Base-by-base conservation (phyloP, 441 rosid species). In the Rhodomyrtus psidioides region DNA sequence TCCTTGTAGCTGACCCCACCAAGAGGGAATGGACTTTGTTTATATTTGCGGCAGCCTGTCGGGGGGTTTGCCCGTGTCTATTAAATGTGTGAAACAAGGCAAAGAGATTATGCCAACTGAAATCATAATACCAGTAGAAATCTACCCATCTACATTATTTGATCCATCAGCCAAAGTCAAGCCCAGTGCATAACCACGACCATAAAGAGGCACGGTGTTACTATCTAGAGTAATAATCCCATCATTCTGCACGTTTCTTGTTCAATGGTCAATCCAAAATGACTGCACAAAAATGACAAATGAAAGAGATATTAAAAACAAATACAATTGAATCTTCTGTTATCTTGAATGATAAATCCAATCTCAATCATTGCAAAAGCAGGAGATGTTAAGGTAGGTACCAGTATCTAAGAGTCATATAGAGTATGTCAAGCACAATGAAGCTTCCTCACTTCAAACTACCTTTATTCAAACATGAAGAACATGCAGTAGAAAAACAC, bases 121-220 rank as follows among this genome's bases (percentile, higher is more conserved):
- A 46, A 85, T 55, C 8, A 56, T 54, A 82, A 81, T 44, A 86
- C 34, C 56, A 54, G 44, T 8, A 82, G 58, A 82, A 53, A 86
- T 81, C 89, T 94, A 96, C 99, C 97, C 93, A 89, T 95, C 98
- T 74, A 87, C 82, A 92, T 94, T 96, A 90, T 86, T 92, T 81
- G 93, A 88, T 85, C 92, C 96, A 93, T 88, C 91, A 26, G 91
- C 90, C 86, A 94, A 91, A 86, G 94, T 94, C 94, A 98, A 94
- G 85, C 99, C 98, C 86, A 95, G 85, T 44, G 95, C 87, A 90
- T 89, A 95, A 88, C 95, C 96, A 89, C 99, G 99, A 86, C 96
- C 97, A 94, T 98, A 98, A 85, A 94, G 95, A 70, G 99, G 99
- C 85, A 94, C 94, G 26, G 79, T 86, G 89, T 88, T 91, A 87